These are phyloP conservation scores for Arabidopsis lyrata DNA, from an alignment of 441 rosid genomes.

Conservation along the genomic window DNA sequence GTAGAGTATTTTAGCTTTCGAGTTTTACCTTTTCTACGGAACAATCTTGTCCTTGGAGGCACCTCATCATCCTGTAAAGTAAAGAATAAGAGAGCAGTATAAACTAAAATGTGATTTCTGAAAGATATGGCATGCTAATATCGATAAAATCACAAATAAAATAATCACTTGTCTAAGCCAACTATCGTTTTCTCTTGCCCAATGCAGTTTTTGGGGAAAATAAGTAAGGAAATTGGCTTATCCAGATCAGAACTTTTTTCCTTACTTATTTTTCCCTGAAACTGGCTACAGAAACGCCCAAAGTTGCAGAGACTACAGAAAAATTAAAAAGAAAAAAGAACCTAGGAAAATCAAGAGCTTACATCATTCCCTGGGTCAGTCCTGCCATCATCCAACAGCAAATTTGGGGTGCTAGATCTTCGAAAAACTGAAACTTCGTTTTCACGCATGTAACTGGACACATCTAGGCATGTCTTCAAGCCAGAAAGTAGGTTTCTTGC, in stretches of 20 bases:
- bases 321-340: constrained; percentile 6
- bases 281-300: neutral
- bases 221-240: neutral
- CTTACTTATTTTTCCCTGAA: no score
- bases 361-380: constrained; percentile 65
- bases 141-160: constrained; percentile 24
- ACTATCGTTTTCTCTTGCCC: constrained; percentile 20
- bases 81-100: constrained; percentile 14
- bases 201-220: constrained; percentile 4
- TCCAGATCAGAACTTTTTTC: constrained; percentile 8
- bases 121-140: constrained; percentile 17
- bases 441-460: constrained; percentile 77
- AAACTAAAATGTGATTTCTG: constrained; percentile 12
- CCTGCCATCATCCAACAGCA: constrained; percentile 66
- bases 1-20: constrained; percentile 54
- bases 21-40: constrained; percentile 89
- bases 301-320: constrained; percentile 4
- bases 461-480: constrained; percentile 84
- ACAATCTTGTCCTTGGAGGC: constrained; percentile 71
- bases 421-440: constrained; percentile 53
- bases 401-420: constrained; percentile 48
- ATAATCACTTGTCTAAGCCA: constrained; percentile 20
- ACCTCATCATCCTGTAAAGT: constrained; percentile 75
- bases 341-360: constrained; percentile 31
- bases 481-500: constrained; percentile 84